Evolutionary conservation across 768 basidiomycete species (phyloP).

Genomic region (Royoungia palumana): DNA sequence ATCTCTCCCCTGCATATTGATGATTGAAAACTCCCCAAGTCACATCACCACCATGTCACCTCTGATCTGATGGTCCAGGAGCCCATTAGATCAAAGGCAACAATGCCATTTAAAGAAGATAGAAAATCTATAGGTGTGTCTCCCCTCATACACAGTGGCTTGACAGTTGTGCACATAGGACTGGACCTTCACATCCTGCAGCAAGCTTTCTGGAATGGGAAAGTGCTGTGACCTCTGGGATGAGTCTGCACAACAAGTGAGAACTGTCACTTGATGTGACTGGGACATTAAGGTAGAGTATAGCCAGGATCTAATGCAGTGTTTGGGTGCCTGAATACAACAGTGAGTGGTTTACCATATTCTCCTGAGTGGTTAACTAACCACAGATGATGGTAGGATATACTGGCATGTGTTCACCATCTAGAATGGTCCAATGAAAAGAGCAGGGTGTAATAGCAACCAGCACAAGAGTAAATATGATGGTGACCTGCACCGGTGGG

Average conservation of each 20-base stretch:
- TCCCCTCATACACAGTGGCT: neutral
- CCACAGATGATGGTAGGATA: too few species aligned
- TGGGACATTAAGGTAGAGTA: neutral
- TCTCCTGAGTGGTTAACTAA: too few species aligned
- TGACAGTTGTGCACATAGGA: neutral
- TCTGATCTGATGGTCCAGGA: too few species aligned
- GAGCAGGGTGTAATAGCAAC: too few species aligned
- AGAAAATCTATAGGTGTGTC: neutral
- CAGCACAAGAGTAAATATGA: too few species aligned
- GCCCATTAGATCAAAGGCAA: neutral
- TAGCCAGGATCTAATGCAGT: neutral
- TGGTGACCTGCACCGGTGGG: too few species aligned
- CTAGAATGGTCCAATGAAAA: too few species aligned
- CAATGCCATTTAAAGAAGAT: neutral
- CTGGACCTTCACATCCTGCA: neutral
- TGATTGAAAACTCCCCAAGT: too few species aligned
- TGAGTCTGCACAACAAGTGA: neutral
- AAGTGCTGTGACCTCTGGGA: neutral
- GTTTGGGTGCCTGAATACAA: neutral
- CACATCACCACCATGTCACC: too few species aligned
- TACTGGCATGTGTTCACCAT: too few species aligned
- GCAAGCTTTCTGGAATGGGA: neutral
- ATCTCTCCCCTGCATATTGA: too few species aligned
- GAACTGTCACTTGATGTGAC: neutral
- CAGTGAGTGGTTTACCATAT: too few species aligned